Conservation (phyloP, 169 alveolate genomes). For the Babesia bovis region DNA sequence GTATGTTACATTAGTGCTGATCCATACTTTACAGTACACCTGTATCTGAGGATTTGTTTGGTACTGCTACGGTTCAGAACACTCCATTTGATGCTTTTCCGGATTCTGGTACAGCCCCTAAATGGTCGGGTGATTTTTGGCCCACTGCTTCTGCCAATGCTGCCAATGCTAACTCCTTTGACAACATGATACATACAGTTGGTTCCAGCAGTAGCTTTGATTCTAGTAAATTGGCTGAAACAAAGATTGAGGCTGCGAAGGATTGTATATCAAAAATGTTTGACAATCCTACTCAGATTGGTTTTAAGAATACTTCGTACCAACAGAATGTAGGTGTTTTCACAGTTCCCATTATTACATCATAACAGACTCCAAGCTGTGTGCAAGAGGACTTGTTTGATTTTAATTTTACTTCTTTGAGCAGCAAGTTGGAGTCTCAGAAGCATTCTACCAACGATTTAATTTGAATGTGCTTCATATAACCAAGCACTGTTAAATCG, state of each 20-base stretch:
- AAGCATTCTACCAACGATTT: constrained; percentile 18
- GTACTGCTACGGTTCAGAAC: neutral
- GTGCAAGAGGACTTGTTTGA: constrained; percentile 46
- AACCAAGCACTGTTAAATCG: neutral
- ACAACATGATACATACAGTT: constrained; percentile 8
- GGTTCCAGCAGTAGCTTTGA: constrained; percentile 15
- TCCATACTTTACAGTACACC: neutral
- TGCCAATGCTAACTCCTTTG: neutral
- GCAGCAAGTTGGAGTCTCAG: constrained; percentile 15
- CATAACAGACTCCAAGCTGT: constrained; percentile 38
- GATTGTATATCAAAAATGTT: constrained; percentile 73
- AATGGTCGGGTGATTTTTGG: constrained; percentile 45
- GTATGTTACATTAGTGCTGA: neutral
- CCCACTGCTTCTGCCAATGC: neutral
- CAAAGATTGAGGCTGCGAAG: constrained; percentile 79
- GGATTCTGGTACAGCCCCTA: constrained; percentile 2
- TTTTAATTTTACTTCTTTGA: constrained; percentile 31
- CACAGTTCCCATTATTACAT: neutral
- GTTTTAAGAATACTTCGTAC: constrained; percentile 56
- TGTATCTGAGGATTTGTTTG: constrained; percentile 14
- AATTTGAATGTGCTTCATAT: neutral
- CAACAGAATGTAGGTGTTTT: constrained; percentile 26
- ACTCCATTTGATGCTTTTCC: constrained; percentile 19
- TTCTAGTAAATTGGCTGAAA: constrained; percentile 35
- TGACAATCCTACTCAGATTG: constrained; percentile 70